Percentiles rank a stretch among this genome's conserved stretches.
phyloP scores from a whole-genome alignment of 2,329 filamentous ascomycete species.

The Sporothrix euskadiensis region DNA sequence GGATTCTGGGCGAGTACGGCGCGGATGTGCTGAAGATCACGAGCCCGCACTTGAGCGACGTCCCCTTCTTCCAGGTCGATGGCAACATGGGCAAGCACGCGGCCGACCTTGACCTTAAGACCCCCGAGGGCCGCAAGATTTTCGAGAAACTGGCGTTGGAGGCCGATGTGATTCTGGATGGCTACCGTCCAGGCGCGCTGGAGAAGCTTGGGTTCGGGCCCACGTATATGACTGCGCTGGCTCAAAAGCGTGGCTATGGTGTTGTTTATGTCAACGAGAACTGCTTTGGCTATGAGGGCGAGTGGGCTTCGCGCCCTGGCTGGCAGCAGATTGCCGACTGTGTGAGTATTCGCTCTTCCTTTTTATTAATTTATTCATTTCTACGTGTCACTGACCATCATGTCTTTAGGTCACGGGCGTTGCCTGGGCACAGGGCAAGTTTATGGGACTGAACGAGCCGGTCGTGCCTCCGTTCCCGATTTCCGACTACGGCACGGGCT shows the following conservation, averaged over 20 bases:
- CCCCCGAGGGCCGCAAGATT: conserved; percentile 50
- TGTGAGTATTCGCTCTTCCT: conserved; percentile 38
- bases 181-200: conserved; percentile 51
- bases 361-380: not conserved
- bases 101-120: conserved; percentile 49
- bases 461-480: conserved; percentile 66
- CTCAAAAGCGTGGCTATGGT: conserved; percentile 44
- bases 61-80: conserved; percentile 44
- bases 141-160: conserved; percentile 51
- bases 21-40: conserved; percentile 51
- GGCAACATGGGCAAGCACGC: conserved; percentile 52
- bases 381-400: conserved; percentile 1
- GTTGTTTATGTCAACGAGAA: conserved; percentile 53
- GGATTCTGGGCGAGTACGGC: conserved; percentile 47
- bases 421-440: conserved; percentile 62
- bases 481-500: conserved; percentile 69
- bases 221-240: conserved; percentile 45
- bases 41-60: conserved; percentile 46
- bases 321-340: conserved; percentile 58
- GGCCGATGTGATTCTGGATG: conserved; percentile 56
- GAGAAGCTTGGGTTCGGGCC: conserved; percentile 46
- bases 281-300: conserved; percentile 59
- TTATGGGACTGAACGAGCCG: conserved; percentile 63
- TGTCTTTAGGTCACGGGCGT: conserved; percentile 47
- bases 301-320: conserved; percentile 48